phyloP scores from a whole-genome alignment of 2,329 filamentous ascomycete species.

The Fusarium siculi region DNA sequence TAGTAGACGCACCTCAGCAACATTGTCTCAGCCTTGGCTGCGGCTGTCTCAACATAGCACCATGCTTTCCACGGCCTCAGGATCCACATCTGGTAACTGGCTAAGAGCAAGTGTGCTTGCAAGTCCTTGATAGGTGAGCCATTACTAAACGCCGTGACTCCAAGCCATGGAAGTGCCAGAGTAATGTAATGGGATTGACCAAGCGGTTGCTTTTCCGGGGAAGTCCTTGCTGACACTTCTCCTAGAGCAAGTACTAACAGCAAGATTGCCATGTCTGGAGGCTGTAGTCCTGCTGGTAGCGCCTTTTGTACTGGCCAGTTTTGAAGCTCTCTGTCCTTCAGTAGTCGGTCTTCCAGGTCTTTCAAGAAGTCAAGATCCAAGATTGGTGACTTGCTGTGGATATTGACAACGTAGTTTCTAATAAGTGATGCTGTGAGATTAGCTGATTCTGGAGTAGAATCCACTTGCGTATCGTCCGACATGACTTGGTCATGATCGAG shows the following conservation, averaged over 20 bases:
- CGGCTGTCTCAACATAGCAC: background rate
- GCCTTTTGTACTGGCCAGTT: background rate
- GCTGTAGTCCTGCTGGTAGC: background rate
- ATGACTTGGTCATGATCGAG: background rate
- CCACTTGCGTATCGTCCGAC: background rate
- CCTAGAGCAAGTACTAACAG: background rate
- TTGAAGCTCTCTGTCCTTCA: background rate
- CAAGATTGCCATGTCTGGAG: background rate
- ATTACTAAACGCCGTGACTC: background rate
- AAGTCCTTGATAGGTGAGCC: background rate
- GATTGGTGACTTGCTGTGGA: background rate
- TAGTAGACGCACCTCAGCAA: background rate
- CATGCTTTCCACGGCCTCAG: background rate
- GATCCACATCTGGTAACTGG: background rate
- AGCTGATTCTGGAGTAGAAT: background rate
- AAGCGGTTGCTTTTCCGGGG: background rate
- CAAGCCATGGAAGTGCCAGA: background rate
- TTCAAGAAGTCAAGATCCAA: background rate
- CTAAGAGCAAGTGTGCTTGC: background rate
- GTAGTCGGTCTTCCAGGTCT: background rate
- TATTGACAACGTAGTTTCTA: background rate
- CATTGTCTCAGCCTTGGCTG: background rate
- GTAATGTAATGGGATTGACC: background rate
- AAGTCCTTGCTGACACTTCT: background rate
- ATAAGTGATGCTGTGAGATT: background rate